Percentiles rank a stretch among this genome's conserved stretches.
These are phyloP conservation scores for Agapanthus africanus DNA, from an alignment of 106 monocot genomes.

Conservation along the genomic window DNA sequence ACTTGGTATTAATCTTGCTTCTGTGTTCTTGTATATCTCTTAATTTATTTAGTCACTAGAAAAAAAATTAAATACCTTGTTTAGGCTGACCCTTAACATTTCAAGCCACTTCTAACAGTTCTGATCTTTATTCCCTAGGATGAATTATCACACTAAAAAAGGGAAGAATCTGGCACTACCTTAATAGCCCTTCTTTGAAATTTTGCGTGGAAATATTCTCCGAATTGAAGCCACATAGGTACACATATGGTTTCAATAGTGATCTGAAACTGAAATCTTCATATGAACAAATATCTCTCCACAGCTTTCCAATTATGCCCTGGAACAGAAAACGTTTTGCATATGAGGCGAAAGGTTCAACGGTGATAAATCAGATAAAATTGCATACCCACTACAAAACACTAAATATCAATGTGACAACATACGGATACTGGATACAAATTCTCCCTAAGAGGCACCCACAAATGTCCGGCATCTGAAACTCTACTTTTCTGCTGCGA, in stretches of 20 bases:
- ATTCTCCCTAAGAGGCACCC: background rate
- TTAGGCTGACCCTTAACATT: background rate
- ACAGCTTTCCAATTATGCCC: conserved; percentile 11
- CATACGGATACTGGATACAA: background rate
- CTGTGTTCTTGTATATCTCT: too few species aligned
- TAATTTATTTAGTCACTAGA: too few species aligned
- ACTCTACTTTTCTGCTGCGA: conserved; percentile 25
- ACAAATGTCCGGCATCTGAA: conserved; percentile 15
- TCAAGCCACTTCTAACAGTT: background rate
- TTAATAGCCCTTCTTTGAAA: background rate
- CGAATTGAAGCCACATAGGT: background rate
- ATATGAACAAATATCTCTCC: background rate
- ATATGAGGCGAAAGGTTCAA: background rate
- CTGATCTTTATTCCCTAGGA: background rate
- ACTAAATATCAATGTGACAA: conserved; percentile 9
- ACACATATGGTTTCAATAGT: background rate
- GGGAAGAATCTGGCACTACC: background rate
- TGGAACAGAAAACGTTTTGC: conserved; percentile 11
- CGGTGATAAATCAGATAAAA: background rate
- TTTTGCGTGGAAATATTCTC: background rate
- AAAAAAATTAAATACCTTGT: background rate
- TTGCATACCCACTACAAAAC: background rate
- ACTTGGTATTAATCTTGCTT: too few species aligned
- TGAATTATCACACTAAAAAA: too few species aligned
- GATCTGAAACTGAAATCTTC: background rate